Evolutionary conservation across 73 alveolate genomes (phyloP).

Genomic region (Paramecium caudatum): DNA sequence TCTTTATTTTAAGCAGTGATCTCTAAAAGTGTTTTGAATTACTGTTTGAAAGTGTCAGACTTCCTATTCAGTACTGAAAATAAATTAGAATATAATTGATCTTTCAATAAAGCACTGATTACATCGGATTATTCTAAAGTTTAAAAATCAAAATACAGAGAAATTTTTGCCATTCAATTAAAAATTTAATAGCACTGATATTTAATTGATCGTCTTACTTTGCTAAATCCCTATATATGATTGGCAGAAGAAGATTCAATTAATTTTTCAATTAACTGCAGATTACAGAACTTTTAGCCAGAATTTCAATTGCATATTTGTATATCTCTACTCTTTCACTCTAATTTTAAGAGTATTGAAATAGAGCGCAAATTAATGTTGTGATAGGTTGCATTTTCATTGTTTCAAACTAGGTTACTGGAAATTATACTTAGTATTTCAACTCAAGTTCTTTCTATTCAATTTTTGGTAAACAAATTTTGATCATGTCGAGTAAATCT

Average conservation of each 20-base stretch:
- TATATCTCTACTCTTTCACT: background rate
- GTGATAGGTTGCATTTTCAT: background rate
- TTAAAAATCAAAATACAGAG: background rate
- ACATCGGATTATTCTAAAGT: background rate
- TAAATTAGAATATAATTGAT: background rate
- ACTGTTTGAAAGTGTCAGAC: background rate
- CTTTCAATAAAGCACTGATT: background rate
- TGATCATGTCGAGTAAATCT: background rate
- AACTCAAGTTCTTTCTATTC: background rate
- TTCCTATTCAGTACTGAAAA: background rate
- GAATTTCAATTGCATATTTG: background rate
- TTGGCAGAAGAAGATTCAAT: background rate
- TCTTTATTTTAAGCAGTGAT: background rate
- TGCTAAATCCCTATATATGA: background rate
- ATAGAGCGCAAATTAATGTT: conserved; percentile 3
- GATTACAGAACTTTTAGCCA: background rate
- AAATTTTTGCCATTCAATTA: background rate
- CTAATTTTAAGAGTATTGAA: background rate
- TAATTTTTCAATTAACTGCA: background rate
- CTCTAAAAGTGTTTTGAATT: background rate
- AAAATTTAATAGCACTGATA: background rate
- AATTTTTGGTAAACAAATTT: background rate
- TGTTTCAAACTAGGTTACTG: background rate
- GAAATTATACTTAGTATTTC: too few species aligned
- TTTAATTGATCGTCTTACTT: background rate